phyloP scores from a whole-genome alignment of 768 basidiomycete genomes.

The Plicaturopsis crispa region DNA sequence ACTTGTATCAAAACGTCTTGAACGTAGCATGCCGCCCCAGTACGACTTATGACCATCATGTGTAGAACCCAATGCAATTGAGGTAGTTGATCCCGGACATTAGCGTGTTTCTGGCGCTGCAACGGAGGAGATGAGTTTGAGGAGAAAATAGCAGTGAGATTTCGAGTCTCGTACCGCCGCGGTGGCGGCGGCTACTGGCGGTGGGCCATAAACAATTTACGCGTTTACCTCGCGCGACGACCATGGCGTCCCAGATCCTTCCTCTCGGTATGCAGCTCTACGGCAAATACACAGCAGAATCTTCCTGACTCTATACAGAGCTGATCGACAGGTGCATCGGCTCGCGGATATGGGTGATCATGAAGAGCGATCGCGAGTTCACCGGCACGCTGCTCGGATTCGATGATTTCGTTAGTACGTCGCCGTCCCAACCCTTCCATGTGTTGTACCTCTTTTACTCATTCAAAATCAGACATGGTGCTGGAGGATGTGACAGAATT shows the following conservation, averaged over 20 bases:
- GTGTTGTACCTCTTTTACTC: not conserved
- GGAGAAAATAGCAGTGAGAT: no score
- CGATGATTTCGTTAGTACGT: slow-evolving; percentile 99
- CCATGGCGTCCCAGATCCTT: slow-evolving; percentile 89
- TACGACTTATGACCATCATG: no score
- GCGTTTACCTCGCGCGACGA: not conserved
- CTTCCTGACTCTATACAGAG: slow-evolving; percentile 38
- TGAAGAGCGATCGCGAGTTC: slow-evolving; percentile 97
- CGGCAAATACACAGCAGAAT: not conserved
- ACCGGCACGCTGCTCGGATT: slow-evolving; percentile 92
- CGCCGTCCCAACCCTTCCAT: not conserved
- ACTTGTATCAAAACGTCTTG: no score
- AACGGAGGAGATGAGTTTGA: no score
- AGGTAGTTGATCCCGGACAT: no score
- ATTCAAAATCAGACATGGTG: slow-evolving; percentile 64
- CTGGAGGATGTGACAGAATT: slow-evolving; percentile 96
- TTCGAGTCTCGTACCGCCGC: no score
- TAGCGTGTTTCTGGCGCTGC: no score
- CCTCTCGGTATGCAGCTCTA: slow-evolving; percentile 58
- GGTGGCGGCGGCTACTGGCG: no score
- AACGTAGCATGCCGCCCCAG: no score
- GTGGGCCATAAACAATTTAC: no score
- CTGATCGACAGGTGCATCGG: slow-evolving; percentile 97
- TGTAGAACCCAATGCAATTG: no score
- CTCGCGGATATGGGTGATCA: slow-evolving; percentile 95